Base-by-base conservation (phyloP, 2,329 filamentous ascomycete genomes). In the Fusarium beomiforme region DNA sequence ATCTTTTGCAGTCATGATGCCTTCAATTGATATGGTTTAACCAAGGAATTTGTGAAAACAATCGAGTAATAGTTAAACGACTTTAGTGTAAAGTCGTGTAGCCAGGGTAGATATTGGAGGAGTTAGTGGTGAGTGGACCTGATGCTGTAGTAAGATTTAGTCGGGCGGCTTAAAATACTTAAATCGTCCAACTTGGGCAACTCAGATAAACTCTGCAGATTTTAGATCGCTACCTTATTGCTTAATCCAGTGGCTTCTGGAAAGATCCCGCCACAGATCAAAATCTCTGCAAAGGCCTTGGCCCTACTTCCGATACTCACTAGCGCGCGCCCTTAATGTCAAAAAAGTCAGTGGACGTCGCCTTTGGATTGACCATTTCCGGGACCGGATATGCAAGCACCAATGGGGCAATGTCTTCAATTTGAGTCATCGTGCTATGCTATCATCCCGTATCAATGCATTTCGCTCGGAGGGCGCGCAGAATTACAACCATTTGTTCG, bases 401-500 rank as follows among this genome's bases (percentile, higher is more conserved):
- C 9, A 6, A 31, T 12, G 12, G 26, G 6, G n/a, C 42, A 4
- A 1, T 14, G 3, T 41, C 3, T 39, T 11, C 16, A 39, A 33
- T n/a, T 37, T 23, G 12, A 23, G 16, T 19, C 5, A 16, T 21
- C 26, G 21, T 3, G 5, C 5, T 24, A 26, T 23, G 12, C 9
- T 6, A 26, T 69, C 26, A 69, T 1, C 65, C 69, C 3, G 69
- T 71, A 8, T 71, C 71, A 24, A 73, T 73, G 10, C 68, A 67
- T 43, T 74, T 73, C 5, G 68, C 71, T 24, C 71, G 41, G 8
- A 73, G 31, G 12, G 71, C 65, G 9, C 65, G 71, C 24, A 74
- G 26, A 26, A 74, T 73, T 10, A 67, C 69, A 21, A 73, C 64
- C 71, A 73, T 73, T 19, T 73, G 71, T 8, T 74, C 71, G 29